Evolutionary conservation across 768 basidiomycete species (phyloP), one percentile per base, ranked within the genome.

Genomic region (Russula olivacea): DNA sequence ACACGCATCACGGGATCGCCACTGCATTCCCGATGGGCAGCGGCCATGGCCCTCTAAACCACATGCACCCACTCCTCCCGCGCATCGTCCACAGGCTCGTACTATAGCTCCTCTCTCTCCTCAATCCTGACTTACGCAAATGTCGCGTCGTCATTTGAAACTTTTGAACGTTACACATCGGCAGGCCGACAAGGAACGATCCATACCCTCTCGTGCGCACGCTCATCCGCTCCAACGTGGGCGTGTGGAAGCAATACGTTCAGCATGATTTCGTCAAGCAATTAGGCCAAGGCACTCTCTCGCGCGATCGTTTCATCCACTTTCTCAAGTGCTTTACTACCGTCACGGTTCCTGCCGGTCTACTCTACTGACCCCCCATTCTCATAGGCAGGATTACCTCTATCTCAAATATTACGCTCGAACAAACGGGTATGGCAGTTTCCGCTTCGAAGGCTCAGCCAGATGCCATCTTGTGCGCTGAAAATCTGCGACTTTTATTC

Each of bases 31-130:
- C 81, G 0, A 80, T 94, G 6, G 94, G 93, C 0, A 72, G 76
- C 11, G 93, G 94, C 0, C 77, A 86, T 58, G 93, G 93, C 0
- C 94, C 94, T 2, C 78, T 98, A 21, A 93, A 98, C 72, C 93
- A 98, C 70, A 76, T 89, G 57, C 89, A 93, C 69, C 76, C 83
- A 0, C 76, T 85, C 15, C 70, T 76, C 1, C 74, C 66, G 4
- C 75, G 79, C 0, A 65, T 77, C 1, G 73, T 96, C 19, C 81
- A 83, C 1, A 73, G 74, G 85, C 85, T 69, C 68, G 91, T 80
- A 25, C 41, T 80, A 25, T 49, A 19, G 58, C 43, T 15, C 12
- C 34, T n/a, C 34, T 11, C 50, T 28, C 41, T 17, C 11, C 21
- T 45, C 21, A 43, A 19, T 7, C 8, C 11, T 38, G 52, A 36